Evolutionary conservation across 2,329 filamentous ascomycete species (phyloP).

Genomic region (Botrytis galanthina): DNA sequence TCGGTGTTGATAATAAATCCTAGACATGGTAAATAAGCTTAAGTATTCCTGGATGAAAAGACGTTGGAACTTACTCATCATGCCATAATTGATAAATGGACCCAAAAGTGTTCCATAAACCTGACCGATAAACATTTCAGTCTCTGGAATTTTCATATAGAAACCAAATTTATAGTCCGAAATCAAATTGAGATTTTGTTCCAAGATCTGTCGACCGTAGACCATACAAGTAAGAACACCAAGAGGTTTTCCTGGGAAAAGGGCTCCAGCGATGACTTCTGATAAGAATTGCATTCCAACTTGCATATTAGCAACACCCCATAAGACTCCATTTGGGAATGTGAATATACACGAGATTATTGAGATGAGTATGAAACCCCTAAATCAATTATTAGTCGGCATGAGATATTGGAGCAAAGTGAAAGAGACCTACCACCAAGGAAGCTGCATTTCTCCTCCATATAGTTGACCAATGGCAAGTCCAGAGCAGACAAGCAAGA

Average conservation of each 20-base stretch:
- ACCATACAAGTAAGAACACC: slow-evolving; percentile 31
- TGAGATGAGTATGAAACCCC: slow-evolving; percentile 33
- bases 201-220: slow-evolving; percentile 40
- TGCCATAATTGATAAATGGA: slow-evolving; percentile 38
- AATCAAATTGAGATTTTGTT: slow-evolving; percentile 39
- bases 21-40: background rate
- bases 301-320: slow-evolving; percentile 49
- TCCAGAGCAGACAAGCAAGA: slow-evolving; percentile 44
- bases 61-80: slow-evolving; percentile 33
- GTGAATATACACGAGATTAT: slow-evolving; percentile 36
- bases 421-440: slow-evolving; percentile 28
- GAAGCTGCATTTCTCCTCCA: slow-evolving; percentile 54
- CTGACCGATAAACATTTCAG: slow-evolving; percentile 40
- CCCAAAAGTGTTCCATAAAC: slow-evolving; percentile 40
- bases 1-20: slow-evolving; percentile 22
- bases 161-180: slow-evolving; percentile 42
- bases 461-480: slow-evolving; percentile 44
- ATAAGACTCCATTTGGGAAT: slow-evolving; percentile 35
- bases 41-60: too few relatives aligned
- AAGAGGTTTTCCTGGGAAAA: slow-evolving; percentile 56
- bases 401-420: rapidly evolving
- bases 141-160: slow-evolving; percentile 43
- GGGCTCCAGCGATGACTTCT: slow-evolving; percentile 50
- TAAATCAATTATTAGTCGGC: background rate
- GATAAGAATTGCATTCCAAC: slow-evolving; percentile 48